Conservation (phyloP, 257 asterid species). For the Solanum medicagineum region DNA sequence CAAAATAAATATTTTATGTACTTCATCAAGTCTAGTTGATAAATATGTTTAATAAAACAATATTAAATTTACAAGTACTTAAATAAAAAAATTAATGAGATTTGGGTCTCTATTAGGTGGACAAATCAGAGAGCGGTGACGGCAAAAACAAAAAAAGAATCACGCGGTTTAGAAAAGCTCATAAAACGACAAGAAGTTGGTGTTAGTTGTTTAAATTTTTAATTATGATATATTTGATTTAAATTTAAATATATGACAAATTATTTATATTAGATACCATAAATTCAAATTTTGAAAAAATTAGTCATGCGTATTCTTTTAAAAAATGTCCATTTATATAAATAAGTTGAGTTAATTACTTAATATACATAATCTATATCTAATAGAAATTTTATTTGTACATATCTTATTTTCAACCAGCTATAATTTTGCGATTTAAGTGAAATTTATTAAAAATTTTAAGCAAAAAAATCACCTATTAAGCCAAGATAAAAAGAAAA, state of each 20-base stretch:
- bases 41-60: neutral
- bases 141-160: neutral
- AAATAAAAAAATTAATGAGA: neutral
- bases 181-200: neutral
- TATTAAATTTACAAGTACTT: neutral
- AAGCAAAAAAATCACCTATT: neutral
- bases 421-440: neutral
- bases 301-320: neutral
- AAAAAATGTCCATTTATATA: neutral
- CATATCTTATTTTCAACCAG: neutral
- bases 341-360: neutral
- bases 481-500: neutral
- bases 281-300: neutral
- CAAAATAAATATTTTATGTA: neutral
- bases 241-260: neutral
- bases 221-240: neutral
- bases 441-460: neutral
- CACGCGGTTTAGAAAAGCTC: slow-evolving; percentile 30
- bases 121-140: slow-evolving; percentile 13
- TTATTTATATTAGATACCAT: neutral
- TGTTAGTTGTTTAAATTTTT: neutral
- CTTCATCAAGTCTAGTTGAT: neutral
- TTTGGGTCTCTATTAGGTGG: slow-evolving; percentile 11
- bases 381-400: neutral
- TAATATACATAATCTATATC: neutral